These are phyloP conservation scores for Obelidium mucronatum DNA, from an alignment of 192 early-diverging fungal species.

Conservation along the genomic window DNA sequence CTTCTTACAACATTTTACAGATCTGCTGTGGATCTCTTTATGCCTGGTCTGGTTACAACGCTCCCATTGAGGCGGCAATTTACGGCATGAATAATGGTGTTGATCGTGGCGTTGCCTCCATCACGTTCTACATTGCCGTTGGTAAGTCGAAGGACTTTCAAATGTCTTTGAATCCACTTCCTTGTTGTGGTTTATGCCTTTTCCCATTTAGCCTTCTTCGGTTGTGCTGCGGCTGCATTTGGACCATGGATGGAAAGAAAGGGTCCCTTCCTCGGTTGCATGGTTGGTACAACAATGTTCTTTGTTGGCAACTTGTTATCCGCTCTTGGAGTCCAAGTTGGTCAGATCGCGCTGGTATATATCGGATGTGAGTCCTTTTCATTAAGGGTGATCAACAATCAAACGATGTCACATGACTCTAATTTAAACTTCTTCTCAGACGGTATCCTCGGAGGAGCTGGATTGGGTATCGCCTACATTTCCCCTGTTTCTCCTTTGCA, in stretches of 20 bases:
- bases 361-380: background rate
- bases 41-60: conserved; percentile 80
- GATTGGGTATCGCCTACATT: conserved; percentile 76
- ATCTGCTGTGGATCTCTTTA: conserved; percentile 75
- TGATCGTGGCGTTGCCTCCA: conserved; percentile 57
- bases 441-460: conserved; percentile 73
- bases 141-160: conserved; percentile 50
- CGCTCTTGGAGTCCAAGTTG: conserved; percentile 59
- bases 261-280: conserved; percentile 68
- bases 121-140: conserved; percentile 79
- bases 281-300: conserved; percentile 70
- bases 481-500: conserved; percentile 78
- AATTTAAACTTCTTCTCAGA: conserved; percentile 37
- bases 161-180: background rate
- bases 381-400: background rate
- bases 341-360: conserved; percentile 1
- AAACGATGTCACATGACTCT: background rate
- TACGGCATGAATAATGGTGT: conserved; percentile 54
- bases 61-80: conserved; percentile 67
- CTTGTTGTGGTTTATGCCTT: background rate
- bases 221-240: conserved; percentile 70
- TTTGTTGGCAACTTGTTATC: conserved; percentile 75
- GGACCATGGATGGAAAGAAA: conserved; percentile 83
- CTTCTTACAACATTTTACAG: conserved; percentile 10
- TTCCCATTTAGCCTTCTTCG: conserved; percentile 58